phyloP scores from a whole-genome alignment of 2,329 filamentous ascomycete species.

The Fusarium virguliforme region DNA sequence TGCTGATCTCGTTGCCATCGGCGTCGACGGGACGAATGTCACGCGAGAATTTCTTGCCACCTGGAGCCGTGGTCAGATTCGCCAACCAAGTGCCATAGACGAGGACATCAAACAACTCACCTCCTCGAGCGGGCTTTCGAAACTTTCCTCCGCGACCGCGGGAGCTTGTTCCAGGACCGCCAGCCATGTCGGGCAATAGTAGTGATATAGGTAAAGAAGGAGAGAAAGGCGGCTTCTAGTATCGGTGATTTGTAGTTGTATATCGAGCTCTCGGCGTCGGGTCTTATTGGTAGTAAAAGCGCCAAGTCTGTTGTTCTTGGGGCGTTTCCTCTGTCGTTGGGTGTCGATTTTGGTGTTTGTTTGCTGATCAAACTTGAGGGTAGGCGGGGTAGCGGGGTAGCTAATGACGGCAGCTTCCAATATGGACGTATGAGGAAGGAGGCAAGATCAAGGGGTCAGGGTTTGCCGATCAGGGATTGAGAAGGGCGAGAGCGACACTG shows the following conservation, averaged over 20 bases:
- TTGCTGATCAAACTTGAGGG: constrained; percentile 44
- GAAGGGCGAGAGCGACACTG: not conserved
- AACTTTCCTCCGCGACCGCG: constrained; percentile 94
- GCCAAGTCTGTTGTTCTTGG: constrained; percentile 18
- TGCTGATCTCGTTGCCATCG: constrained; percentile 89
- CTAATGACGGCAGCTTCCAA: constrained; percentile 42
- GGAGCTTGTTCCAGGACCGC: constrained; percentile 65
- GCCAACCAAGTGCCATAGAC: not conserved
- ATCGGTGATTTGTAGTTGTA: not conserved
- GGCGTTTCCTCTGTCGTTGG: constrained; percentile 2
- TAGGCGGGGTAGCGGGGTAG: constrained; percentile 60
- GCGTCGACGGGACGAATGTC: constrained; percentile 90
- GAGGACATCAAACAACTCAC: constrained; percentile 64
- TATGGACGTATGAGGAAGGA: constrained; percentile 13
- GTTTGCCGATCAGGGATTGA: constrained; percentile 32
- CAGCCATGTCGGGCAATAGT: constrained; percentile 61
- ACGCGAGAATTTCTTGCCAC: constrained; percentile 95
- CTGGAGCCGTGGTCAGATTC: constrained; percentile 63
- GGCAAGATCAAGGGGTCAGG: constrained; percentile 12
- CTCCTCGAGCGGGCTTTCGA: constrained; percentile 92
- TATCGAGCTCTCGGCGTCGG: not conserved
- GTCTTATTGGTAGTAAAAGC: constrained; percentile 8
- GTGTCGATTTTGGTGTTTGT: constrained; percentile 29
- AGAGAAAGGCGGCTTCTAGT: not conserved
- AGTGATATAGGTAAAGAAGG: constrained; percentile 15